phyloP scores from a whole-genome alignment of 73 alveolate genomes.

The Blepharisma stoltei region DNA sequence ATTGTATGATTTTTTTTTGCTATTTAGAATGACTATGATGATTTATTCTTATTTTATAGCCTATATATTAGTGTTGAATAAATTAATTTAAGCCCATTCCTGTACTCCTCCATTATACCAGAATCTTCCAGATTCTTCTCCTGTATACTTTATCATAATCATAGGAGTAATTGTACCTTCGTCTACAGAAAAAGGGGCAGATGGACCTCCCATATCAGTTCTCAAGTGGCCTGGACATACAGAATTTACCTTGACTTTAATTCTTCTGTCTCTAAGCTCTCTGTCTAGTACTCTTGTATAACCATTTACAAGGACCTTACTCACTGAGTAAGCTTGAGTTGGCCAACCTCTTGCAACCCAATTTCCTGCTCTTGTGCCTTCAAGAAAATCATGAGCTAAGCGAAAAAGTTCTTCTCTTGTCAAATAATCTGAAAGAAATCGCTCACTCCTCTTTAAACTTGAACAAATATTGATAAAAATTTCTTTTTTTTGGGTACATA shows the following conservation, averaged over 20 bases:
- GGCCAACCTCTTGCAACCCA: slow-evolving; percentile 30
- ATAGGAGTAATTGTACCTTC: slow-evolving; percentile 39
- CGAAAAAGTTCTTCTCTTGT: slow-evolving; percentile 33
- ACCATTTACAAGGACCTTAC: slow-evolving; percentile 46
- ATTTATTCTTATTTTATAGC: no score
- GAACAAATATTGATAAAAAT: no score
- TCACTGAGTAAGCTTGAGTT: slow-evolving; percentile 38
- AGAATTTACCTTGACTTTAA: slow-evolving; percentile 25
- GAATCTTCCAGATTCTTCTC: slow-evolving; percentile 25
- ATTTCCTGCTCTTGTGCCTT: slow-evolving; percentile 30
- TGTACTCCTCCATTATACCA: slow-evolving; percentile 11
- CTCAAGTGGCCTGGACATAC: slow-evolving; percentile 56
- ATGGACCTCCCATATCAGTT: slow-evolving; percentile 51
- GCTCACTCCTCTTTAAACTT: no score
- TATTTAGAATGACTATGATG: no score
- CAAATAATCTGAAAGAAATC: slow-evolving; percentile 20
- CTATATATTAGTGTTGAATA: no score
- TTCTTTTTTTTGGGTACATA: no score
- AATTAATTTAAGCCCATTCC: neutral
- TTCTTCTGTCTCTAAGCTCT: slow-evolving; percentile 6
- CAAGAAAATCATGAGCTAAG: slow-evolving; percentile 31
- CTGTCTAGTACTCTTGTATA: slow-evolving; percentile 39
- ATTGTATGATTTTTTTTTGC: no score
- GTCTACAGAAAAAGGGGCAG: slow-evolving; percentile 43
- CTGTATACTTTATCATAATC: neutral